These are phyloP conservation scores for Phytophthora sp. DNA, from an alignment of 352 stramenopile species.

Conservation along the genomic window DNA sequence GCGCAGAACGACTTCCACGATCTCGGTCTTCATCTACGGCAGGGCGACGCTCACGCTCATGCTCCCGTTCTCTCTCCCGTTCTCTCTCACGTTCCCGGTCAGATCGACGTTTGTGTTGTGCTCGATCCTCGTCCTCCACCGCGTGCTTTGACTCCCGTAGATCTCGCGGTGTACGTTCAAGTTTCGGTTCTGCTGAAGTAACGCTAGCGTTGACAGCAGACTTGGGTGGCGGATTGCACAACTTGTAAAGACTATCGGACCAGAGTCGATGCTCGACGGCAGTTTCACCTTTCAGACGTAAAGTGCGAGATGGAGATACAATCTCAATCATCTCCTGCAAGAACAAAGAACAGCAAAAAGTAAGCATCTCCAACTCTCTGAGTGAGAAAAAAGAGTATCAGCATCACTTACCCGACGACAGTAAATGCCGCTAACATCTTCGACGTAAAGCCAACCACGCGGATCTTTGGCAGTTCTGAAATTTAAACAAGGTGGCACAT, in stretches of 20 bases:
- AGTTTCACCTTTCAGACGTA: constrained; percentile 85
- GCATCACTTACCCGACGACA: constrained; percentile 56
- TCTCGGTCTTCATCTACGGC: constrained; percentile 9
- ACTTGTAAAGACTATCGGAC: constrained; percentile 78
- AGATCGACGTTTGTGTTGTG: constrained; percentile 17
- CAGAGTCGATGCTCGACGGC: constrained; percentile 77
- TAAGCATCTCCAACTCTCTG: not conserved
- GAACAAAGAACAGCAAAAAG: not conserved
- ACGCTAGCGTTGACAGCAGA: constrained; percentile 13
- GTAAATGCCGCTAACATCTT: constrained; percentile 78
- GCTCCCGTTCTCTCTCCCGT: constrained; percentile 9
- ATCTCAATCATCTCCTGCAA: constrained; percentile 85
- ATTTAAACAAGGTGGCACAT: constrained; percentile 4
- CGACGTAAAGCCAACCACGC: constrained; percentile 79
- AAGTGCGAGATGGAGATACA: constrained; percentile 69
- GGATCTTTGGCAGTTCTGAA: constrained; percentile 77
- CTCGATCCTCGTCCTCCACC: constrained; percentile 25
- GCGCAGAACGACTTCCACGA: constrained; percentile 8
- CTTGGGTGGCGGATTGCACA: constrained; percentile 60
- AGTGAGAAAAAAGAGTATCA: not conserved
- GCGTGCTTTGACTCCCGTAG: constrained; percentile 25
- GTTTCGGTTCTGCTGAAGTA: constrained; percentile 15
- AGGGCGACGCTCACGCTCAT: constrained; percentile 7
- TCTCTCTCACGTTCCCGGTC: constrained; percentile 16
- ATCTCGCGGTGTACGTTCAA: constrained; percentile 12